These are phyloP conservation scores for Apiospora rasikravindrae DNA, from an alignment of 2,329 filamentous ascomycete genomes.

Conservation along the genomic window DNA sequence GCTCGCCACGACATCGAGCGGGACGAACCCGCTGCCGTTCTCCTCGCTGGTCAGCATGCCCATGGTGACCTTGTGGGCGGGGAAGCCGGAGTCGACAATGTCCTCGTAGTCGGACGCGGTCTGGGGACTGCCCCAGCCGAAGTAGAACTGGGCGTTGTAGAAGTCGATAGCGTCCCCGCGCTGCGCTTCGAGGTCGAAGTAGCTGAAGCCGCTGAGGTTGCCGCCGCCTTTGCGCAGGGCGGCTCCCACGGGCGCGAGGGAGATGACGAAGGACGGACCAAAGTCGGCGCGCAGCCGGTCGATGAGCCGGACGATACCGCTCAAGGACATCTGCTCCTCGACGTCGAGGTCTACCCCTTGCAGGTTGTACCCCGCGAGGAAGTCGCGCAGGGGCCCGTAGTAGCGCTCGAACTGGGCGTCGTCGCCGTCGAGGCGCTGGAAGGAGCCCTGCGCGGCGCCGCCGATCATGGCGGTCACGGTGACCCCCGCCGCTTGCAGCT, in stretches of 20 bases:
- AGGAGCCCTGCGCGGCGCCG: background rate
- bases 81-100: conserved; percentile 63
- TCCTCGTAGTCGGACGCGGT: conserved; percentile 53
- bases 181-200: conserved; percentile 70
- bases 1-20: conserved; percentile 60
- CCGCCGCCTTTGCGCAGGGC: conserved; percentile 63
- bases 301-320: conserved; percentile 66
- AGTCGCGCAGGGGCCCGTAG: conserved; percentile 53
- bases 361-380: conserved; percentile 44
- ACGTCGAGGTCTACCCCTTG: conserved; percentile 78
- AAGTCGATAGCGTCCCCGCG: conserved; percentile 69
- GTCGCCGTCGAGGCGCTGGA: conserved; percentile 7
- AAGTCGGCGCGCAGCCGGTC: conserved; percentile 70
- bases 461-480: background rate
- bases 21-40: conserved; percentile 72
- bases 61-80: conserved; percentile 70
- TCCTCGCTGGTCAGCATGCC: conserved; percentile 76
- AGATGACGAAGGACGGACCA: conserved; percentile 71
- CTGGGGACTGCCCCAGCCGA: conserved; percentile 75
- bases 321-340: conserved; percentile 73
- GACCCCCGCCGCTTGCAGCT: conserved; percentile 62
- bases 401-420: conserved; percentile 7
- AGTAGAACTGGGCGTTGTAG: conserved; percentile 88
- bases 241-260: conserved; percentile 79
- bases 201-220: conserved; percentile 77